Base-by-base conservation (phyloP, 106 monocot species). In the Gastrodia elata region DNA sequence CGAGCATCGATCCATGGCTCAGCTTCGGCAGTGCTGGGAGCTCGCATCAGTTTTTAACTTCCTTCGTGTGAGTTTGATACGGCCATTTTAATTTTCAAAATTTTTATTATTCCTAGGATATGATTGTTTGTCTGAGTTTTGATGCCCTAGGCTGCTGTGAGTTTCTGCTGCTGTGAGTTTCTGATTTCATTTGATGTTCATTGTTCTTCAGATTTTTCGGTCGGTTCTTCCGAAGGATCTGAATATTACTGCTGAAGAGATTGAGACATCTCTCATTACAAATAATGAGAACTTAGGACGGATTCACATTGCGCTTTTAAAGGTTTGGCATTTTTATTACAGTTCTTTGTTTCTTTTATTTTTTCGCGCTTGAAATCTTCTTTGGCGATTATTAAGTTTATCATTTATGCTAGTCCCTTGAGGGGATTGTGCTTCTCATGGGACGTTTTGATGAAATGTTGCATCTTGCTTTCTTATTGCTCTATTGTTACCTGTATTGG, bases 1-100 rank as follows among this genome's bases (percentile, higher is more conserved):
- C 32, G 6, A 65, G 6, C 61, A 86, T 52, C 28, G 56, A 20
- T 65, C 81, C 2, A 42, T 75, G 76, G 25, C 24, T 2, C 74
- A 56, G 38, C 83, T 90, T 38, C 89, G 89, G 39, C 75, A 68
- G 75, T 82, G 84, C 33, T 90, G 89, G 89, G 83, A 90, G 78
- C 75, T 86, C 43, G 89, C 89, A 8, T 86, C 83, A 8, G 89
- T 86, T 32, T 82, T 89, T 28, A 79, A 86, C 69, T 89, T 89
- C 61, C 43, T 89, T 13, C 71, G 75, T 26, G 89, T 89, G 40
- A 65, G 76, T n/a, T 41, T 57, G n/a, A 2, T 24, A 37, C 36
- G 4, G 15, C 30, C 14, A 56, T 25, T 67, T 36, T 38, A 57
- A 49, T 36, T 10, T 27, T 20, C 35, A 11, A 42, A 39, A 30